Evolutionary conservation across 2,329 filamentous ascomycete species (phyloP).

Genomic region (Ceratocystis lukuohia): DNA sequence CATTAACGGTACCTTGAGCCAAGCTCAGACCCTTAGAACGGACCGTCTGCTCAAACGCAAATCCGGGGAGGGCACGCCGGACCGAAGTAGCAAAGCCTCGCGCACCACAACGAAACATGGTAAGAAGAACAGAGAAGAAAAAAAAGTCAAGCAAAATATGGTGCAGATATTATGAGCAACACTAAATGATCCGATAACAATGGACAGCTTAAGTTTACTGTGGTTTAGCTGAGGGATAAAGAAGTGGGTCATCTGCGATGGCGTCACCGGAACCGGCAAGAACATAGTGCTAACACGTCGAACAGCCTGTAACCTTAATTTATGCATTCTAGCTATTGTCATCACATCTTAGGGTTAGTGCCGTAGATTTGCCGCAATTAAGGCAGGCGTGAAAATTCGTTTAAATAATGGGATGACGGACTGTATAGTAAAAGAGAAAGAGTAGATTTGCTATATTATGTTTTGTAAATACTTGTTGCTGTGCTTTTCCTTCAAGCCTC

Average conservation of each 20-base stretch:
- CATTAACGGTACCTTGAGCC: conserved; percentile 65
- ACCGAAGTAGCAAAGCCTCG: conserved; percentile 55
- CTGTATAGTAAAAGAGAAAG: neutral
- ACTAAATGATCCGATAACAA: neutral
- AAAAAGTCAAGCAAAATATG: neutral
- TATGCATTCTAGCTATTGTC: neutral
- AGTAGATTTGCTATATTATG: neutral
- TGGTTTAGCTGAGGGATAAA: conserved; percentile 4
- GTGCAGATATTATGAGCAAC: neutral
- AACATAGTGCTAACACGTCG: neutral
- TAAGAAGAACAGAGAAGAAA: conserved; percentile 19
- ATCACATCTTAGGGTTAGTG: neutral
- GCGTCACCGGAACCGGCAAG: conserved; percentile 18
- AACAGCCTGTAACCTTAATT: neutral
- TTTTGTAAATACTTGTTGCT: neutral
- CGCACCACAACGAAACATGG: conserved; percentile 57
- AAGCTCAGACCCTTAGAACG: conserved; percentile 57
- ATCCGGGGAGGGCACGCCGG: conserved; percentile 46
- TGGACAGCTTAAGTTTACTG: neutral
- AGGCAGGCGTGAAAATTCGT: neutral
- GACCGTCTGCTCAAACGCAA: conserved; percentile 65
- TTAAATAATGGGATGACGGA: too few species aligned
- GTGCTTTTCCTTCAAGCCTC: neutral
- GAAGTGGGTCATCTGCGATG: conserved; percentile 17
- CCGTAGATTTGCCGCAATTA: neutral